Evolutionary conservation across 1,139 yeast genomes (phyloP).

Genomic region (Sugiyamaella paludigena): DNA sequence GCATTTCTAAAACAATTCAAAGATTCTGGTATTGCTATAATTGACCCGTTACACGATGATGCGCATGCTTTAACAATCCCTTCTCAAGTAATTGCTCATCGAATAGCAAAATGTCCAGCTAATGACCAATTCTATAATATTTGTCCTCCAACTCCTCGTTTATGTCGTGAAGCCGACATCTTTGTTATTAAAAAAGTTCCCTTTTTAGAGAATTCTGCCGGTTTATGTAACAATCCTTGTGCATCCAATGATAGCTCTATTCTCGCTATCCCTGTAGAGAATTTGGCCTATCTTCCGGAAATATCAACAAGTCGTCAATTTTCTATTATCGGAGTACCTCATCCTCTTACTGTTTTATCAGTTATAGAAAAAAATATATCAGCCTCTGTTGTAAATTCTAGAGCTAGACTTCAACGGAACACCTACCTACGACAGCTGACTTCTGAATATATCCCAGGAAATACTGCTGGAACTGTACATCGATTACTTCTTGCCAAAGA

Average conservation of each 20-base stretch:
- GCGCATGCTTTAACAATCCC: slow-evolving; percentile 25
- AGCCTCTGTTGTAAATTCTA: slow-evolving; percentile 18
- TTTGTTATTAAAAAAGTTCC: slow-evolving; percentile 3
- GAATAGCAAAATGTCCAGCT: slow-evolving; percentile 28
- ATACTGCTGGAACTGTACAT: slow-evolving; percentile 19
- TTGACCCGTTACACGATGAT: slow-evolving; percentile 26
- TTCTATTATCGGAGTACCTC: slow-evolving; percentile 24
- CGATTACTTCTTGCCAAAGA: slow-evolving; percentile 25
- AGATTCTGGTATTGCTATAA: slow-evolving; percentile 26
- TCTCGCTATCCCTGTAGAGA: slow-evolving; percentile 9
- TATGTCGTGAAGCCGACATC: slow-evolving; percentile 5
- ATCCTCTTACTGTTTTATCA: slow-evolving; percentile 21
- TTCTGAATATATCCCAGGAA: slow-evolving; percentile 21
- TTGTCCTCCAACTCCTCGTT: slow-evolving; percentile 26
- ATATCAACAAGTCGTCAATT: slow-evolving; percentile 18
- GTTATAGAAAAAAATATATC: slow-evolving; percentile 17
- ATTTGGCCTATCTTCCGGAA: slow-evolving; percentile 16
- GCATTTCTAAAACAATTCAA: slow-evolving; percentile 27
- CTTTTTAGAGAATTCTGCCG: slow-evolving; percentile 2
- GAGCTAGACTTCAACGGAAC: slow-evolving; percentile 19
- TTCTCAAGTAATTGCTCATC: slow-evolving; percentile 26
- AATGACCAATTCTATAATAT: slow-evolving; percentile 12
- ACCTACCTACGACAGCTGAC: slow-evolving; percentile 21
- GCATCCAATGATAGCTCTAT: slow-evolving; percentile 4
- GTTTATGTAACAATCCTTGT: slow-evolving; percentile 20